Conservation (phyloP, 1,284 basidiomycete genomes). For the Leccinum huronense region DNA sequence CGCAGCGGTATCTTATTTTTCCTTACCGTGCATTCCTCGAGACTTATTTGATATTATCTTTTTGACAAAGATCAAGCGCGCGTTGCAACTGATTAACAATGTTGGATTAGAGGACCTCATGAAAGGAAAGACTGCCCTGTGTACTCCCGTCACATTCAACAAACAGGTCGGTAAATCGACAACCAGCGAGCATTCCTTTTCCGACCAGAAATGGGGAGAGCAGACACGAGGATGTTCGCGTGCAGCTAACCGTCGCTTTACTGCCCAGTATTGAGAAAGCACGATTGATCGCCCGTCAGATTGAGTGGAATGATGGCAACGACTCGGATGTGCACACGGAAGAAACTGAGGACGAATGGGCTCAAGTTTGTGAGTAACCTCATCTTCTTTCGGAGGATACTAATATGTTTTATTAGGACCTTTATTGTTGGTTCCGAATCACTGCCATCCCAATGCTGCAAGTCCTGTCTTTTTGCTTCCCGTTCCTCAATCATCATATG, state of each 20-base stretch:
- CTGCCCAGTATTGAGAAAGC: background rate
- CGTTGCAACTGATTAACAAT: background rate
- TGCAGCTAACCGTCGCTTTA: background rate
- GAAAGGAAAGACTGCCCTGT: background rate
- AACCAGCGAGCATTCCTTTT: background rate
- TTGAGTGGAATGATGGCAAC: background rate
- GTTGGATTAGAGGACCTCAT: background rate
- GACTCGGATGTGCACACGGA: background rate
- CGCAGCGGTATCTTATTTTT: background rate
- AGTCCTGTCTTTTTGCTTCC: background rate
- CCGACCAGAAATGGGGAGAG: background rate
- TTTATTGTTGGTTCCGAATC: background rate
- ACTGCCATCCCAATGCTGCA: background rate
- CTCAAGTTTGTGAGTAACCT: background rate
- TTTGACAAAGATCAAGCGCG: background rate
- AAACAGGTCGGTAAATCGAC: background rate
- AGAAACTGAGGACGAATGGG: background rate
- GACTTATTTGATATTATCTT: background rate
- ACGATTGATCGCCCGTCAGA: background rate
- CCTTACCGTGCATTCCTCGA: background rate
- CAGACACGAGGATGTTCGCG: background rate
- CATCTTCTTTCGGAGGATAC: background rate
- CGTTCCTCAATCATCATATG: background rate
- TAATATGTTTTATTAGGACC: background rate
- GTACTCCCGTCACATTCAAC: background rate